phyloP scores from a whole-genome alignment of 495 filamentous ascomycete species.

The Hypomontagnella monticulosa region DNA sequence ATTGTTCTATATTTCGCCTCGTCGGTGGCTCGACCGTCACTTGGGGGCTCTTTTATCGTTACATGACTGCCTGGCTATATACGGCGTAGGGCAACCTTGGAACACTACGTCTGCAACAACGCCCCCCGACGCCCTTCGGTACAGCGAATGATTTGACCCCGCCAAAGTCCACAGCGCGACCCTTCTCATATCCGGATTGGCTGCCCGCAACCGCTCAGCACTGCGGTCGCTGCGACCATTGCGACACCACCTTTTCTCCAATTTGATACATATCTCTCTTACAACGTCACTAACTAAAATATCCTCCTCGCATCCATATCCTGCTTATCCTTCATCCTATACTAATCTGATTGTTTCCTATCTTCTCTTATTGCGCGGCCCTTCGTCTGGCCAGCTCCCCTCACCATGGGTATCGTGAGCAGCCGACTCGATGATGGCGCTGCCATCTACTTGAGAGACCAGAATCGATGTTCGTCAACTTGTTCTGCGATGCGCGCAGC shows the following conservation, averaged over 20 bases:
- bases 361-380: conserved; percentile 31
- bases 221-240: conserved; percentile 41
- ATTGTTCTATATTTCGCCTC: conserved; percentile 28
- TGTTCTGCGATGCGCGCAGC: conserved; percentile 31
- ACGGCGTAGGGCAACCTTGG: conserved; percentile 28
- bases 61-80: conserved; percentile 21
- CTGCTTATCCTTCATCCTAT: conserved; percentile 18
- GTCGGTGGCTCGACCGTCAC: conserved; percentile 22
- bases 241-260: conserved; percentile 42
- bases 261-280: conserved; percentile 42
- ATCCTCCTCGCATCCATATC: conserved; percentile 32
- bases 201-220: conserved; percentile 35
- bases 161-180: conserved; percentile 38
- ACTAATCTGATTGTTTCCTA: conserved; percentile 21
- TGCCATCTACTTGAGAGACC: conserved; percentile 86
- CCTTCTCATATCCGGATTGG: conserved; percentile 35
- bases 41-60: conserved; percentile 28
- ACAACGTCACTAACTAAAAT: conserved; percentile 43
- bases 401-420: conserved; percentile 88
- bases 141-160: conserved; percentile 30
- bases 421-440: conserved; percentile 90
- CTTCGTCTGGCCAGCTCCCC: conserved; percentile 34
- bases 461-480: conserved; percentile 75
- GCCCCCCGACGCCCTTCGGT: conserved; percentile 10
- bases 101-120: conserved; percentile 13